These are phyloP conservation scores for Chytriomyces sp. DNA, from an alignment of 192 early-diverging fungal species.

Conservation along the genomic window DNA sequence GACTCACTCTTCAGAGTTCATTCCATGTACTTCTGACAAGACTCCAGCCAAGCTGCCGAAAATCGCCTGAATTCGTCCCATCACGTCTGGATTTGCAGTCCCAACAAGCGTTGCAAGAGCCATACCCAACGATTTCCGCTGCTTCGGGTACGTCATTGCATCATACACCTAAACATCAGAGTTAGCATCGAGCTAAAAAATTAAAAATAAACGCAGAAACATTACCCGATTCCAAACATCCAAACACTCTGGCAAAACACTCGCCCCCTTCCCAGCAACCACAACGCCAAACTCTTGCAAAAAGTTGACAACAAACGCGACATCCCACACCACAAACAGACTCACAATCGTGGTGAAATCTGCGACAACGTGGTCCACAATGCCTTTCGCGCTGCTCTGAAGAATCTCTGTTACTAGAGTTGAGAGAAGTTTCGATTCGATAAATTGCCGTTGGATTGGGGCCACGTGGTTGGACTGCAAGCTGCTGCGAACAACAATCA, in stretches of 20 bases:
- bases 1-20: slow-evolving; percentile 61
- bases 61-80: slow-evolving; percentile 57
- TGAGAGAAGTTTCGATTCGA: slow-evolving; percentile 60
- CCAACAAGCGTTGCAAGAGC: slow-evolving; percentile 60
- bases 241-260: slow-evolving; percentile 74
- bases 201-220: neutral
- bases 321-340: slow-evolving; percentile 62
- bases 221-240: slow-evolving; percentile 5
- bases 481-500: slow-evolving; percentile 57
- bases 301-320: slow-evolving; percentile 56
- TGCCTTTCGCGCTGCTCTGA: slow-evolving; percentile 54
- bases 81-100: slow-evolving; percentile 54
- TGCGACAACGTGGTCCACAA: slow-evolving; percentile 60
- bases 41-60: slow-evolving; percentile 69
- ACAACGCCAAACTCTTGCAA: slow-evolving; percentile 54
- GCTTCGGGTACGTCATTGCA: slow-evolving; percentile 70
- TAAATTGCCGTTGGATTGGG: slow-evolving; percentile 56
- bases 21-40: slow-evolving; percentile 63
- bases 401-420: slow-evolving; percentile 63
- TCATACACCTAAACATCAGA: slow-evolving; percentile 65
- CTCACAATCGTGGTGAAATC: slow-evolving; percentile 69
- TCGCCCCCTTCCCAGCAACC: slow-evolving; percentile 57
- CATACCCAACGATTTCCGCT: slow-evolving; percentile 70
- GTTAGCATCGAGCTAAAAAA: no score
- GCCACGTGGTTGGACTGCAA: slow-evolving; percentile 43